Percentiles rank a stretch among this genome's conserved stretches.
phyloP scores from a whole-genome alignment of 768 basidiomycete species.

The Dentipellis fragilis region DNA sequence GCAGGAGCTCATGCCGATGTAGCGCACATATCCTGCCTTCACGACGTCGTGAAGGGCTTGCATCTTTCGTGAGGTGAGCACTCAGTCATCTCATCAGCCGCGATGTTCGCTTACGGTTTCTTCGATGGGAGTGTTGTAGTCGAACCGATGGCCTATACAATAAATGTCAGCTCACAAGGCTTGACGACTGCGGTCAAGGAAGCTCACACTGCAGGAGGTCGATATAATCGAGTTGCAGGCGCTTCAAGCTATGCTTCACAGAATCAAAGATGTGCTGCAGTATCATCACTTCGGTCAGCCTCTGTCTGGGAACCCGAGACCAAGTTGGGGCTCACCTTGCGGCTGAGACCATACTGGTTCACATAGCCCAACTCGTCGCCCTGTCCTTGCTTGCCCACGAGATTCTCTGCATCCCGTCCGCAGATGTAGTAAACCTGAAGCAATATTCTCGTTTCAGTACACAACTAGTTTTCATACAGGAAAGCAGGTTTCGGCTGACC shows the following conservation, averaged over 20 bases:
- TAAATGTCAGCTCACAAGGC: neutral
- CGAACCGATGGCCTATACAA: constrained; percentile 27
- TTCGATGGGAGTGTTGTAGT: constrained; percentile 31
- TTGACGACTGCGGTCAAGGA: neutral
- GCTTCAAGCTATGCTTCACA: constrained; percentile 44
- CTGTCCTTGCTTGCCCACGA: neutral
- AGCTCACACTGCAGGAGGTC: constrained; percentile 54
- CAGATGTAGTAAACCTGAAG: constrained; percentile 4
- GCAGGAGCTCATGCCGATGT: constrained; percentile 25
- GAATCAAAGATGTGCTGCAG: constrained; percentile 47
- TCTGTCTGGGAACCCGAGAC: no score
- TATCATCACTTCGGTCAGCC: neutral
- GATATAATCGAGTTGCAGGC: constrained; percentile 64
- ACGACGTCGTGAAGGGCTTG: constrained; percentile 35
- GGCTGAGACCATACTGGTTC: constrained; percentile 26
- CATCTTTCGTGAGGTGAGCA: constrained; percentile 19
- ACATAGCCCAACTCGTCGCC: constrained; percentile 20
- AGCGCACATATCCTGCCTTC: constrained; percentile 29
- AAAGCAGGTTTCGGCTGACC: constrained; percentile 8
- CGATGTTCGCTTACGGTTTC: constrained; percentile 19
- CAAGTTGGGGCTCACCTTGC: constrained; percentile 26
- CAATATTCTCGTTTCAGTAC: neutral
- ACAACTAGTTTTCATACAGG: neutral
- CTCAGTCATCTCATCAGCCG: neutral
- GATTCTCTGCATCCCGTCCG: neutral